Base-by-base conservation (phyloP, 495 filamentous ascomycete species). In the Immersiella caudata region DNA sequence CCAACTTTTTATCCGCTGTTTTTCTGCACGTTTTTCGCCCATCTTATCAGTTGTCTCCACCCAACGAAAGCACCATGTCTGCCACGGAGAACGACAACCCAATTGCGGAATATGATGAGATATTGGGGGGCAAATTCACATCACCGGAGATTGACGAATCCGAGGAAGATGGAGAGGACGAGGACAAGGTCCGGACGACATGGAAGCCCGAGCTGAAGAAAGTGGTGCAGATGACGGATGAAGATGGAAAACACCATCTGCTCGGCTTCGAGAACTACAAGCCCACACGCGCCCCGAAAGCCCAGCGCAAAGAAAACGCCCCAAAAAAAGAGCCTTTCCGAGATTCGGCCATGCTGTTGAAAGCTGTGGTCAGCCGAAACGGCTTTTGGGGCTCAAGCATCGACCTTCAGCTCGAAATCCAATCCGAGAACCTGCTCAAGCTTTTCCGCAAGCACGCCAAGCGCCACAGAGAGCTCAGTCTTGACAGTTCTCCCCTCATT, bases 181-280 rank as follows among this genome's bases (percentile, higher is more conserved):
- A 60, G 8, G 25, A 35, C 26, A 35, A 60, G 29, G 40, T 46
- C 27, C 58, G 27, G 58, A 20, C 58, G 57, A 60, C 58, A 35
- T 60, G 58, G 58, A 60, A 36, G 18, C 58, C 58, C 1, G 27
- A 60, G 58, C 1, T 60, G 27, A 60, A 60, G n/a, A 60, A 60
- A 22, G 58, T 40, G 1, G 58, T 60, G 18, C 58, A 60, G 58
- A 36, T 60, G 25, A 33, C 29, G 1, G 58, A 36, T 29, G 18
- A 36, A 35, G 27, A 40, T 18, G 33, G 33, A 7, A 60, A 40
- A 12, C 27, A 60, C 6, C 29, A 36, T 2, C 27, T 60, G 2
- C 16, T 60, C 1, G 58, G 27, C 18, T 35, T 60, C 5, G 58
- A 60, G 21, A 40, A 60, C 6, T 60, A 36, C 58, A 60, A 35